Base-by-base conservation (phyloP, 2,329 filamentous ascomycete genomes). In the Biscogniauxia mediterranea region DNA sequence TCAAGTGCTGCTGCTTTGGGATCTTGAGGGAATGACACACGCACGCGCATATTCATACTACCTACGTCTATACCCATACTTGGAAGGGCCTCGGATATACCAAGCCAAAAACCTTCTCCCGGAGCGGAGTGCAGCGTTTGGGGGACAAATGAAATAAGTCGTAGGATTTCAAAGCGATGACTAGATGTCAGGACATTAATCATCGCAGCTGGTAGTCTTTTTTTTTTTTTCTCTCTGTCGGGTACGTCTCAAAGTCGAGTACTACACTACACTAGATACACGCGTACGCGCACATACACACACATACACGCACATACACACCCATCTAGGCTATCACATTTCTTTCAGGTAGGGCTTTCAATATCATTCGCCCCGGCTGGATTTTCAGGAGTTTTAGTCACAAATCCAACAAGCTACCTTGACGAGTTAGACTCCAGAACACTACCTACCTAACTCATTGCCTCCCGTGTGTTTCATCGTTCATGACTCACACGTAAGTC, bases 401-500 rank as follows among this genome's bases (percentile, higher is more conserved):
- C 38, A 46, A 46, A 46, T 46, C 2, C 38, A 46, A 46, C 15
- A n/a, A 32, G 15, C 38, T 2, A 46, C 38, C 17, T n/a, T 46
- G 38, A n/a, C 38, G 38, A 46, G 38, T 46, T 46, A 46, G 38
- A 46, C 38, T 46, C 32, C 54, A 55, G 17, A 42, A 55, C 32
- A 25, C 28, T n/a, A 54, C 54, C 25, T 21, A 20, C 17, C 26
- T 26, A 28, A 54, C 20, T 42, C 6, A 28, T 20, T 55, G 32
- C 20, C 54, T 38, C 54, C 26, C 25, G 25, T 25, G 54, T 21
- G 54, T 55, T 38, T 55, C 54, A 55, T 55, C 26, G 25, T 21
- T 21, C 54, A 38, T 55, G 54, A 55, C 54, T 55, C 54, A 55
- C 54, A 55, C 54, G 11, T 54, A 21, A 54, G 52, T 32, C 21